Evolutionary conservation across 805 yeast genomes (phyloP), one percentile per base, ranked within the genome.

Genomic region (Saccharomyces paradoxus): DNA sequence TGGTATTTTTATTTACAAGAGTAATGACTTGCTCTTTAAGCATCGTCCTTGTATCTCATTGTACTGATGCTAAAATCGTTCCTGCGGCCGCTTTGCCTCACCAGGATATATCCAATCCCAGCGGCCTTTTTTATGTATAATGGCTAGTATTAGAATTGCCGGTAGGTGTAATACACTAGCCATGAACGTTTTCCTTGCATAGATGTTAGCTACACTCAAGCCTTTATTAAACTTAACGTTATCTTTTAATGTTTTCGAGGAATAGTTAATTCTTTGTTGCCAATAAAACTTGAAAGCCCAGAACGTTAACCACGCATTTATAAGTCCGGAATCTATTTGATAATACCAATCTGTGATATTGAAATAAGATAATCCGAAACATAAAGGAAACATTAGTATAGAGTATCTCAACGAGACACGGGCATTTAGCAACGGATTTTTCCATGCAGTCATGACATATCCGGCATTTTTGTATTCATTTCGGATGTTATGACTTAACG

Each of bases 401-500:
- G 98, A 86, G 66, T 94, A 92, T 49, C 99, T 75, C 51, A 94
- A 76, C 1, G 97, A 91, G 0, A 94, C 99, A 50, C 99, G 76
- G 0, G 98, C 97, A 67, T 94, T 94, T 51, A 94, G 74, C 55
- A 81, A 81, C 2, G 99, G 99, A 64, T 92, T 88, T 58, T 84
- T 91, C 74, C 87, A 91, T 0, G 96, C 96, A 0, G 97, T 80
- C 99, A 94, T 94, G n/a, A 89, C 90, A 70, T 94, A 94, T 0
- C 99, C 99, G 0, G 99, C 99, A 50, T 78, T 77, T 63, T 86
- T 84, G 68, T 94, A 94, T 66, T 94, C 97, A 53, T 83, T 84
- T 50, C 90, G 85, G 56, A 94, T 84, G 61, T 86, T 86, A 71
- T 91, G 97, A 52, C 95, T 85, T 50, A 94, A 78, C 0, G 97